A percentile compares a stretch with the other conserved stretches of the same genome.
Conservation (phyloP, 306 rosid genomes). For the Abrus pulchellus region DNA sequence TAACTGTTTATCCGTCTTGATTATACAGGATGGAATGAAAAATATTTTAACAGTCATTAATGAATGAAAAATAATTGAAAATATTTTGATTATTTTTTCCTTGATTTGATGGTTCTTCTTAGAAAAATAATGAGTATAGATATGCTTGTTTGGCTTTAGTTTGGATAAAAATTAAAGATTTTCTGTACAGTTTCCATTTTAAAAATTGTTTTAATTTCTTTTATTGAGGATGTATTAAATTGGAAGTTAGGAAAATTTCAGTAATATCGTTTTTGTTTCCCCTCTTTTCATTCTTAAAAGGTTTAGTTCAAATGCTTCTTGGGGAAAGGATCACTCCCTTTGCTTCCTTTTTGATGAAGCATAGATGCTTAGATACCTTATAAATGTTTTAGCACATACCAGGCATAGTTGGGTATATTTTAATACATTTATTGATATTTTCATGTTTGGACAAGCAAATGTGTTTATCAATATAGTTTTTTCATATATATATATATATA, state of each 20-base stretch:
- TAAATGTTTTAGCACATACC: conserved; percentile 15
- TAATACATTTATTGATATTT: conserved; percentile 37
- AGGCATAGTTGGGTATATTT: neutral
- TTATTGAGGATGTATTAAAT: conserved; percentile 22
- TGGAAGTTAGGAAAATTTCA: conserved; percentile 23
- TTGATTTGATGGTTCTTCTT: conserved; percentile 19
- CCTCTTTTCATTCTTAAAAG: neutral
- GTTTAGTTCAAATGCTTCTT: conserved; percentile 27
- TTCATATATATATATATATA: neutral
- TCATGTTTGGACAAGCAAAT: conserved; percentile 17
- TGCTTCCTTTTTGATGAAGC: conserved; percentile 28
- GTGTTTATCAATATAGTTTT: neutral
- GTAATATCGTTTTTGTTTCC: neutral
- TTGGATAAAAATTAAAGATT: conserved; percentile 3
- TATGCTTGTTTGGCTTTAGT: conserved; percentile 12
- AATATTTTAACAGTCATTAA: conserved; percentile 39
- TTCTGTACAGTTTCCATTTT: conserved; percentile 1
- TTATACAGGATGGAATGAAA: conserved; percentile 19
- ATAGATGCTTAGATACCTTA: neutral
- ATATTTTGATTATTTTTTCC: conserved; percentile 24
- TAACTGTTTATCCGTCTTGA: conserved; percentile 9
- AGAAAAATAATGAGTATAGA: conserved; percentile 11
- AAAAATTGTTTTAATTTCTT: conserved; percentile 7
- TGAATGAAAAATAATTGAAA: neutral
- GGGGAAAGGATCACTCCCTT: neutral